A percentile compares a stretch with the other conserved stretches of the same genome.
Conservation (phyloP, 306 rosid genomes). For the Quercus agrifolia region DNA sequence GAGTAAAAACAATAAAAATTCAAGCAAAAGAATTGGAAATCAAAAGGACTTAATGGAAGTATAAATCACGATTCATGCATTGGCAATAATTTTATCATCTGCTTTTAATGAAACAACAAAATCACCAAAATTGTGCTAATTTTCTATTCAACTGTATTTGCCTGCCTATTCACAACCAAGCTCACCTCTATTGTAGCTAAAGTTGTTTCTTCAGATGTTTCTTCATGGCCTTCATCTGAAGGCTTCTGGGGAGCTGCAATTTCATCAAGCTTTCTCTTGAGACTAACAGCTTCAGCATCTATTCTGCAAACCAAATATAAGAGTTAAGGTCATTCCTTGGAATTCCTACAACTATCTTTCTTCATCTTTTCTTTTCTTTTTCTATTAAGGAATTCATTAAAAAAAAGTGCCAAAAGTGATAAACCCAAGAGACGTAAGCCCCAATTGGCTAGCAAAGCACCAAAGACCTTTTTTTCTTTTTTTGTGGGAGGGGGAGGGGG, state of each 20-base stretch:
- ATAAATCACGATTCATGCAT: background rate
- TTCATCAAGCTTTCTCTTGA: constrained; percentile 68
- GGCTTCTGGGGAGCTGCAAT: constrained; percentile 44
- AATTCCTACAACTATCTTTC: no score
- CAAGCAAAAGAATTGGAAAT: background rate
- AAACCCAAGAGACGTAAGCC: background rate
- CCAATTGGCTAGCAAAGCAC: background rate
- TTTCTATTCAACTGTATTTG: constrained; percentile 8
- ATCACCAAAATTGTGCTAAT: background rate
- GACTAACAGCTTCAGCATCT: constrained; percentile 62
- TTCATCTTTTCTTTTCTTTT: background rate
- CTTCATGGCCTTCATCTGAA: constrained; percentile 42
- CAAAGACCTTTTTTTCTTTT: background rate
- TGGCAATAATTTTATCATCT: background rate
- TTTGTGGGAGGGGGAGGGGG: background rate
- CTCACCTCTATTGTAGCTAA: constrained; percentile 71
- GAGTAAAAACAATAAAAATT: background rate
- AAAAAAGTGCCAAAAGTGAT: background rate
- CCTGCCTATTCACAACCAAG: background rate
- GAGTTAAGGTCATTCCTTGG: background rate
- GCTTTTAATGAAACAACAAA: background rate
- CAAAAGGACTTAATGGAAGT: background rate
- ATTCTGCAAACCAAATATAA: constrained; percentile 61
- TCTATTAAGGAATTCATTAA: background rate
- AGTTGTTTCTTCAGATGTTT: constrained; percentile 52